These are phyloP conservation scores for Phytophthora sp. DNA, from an alignment of 352 stramenopile genomes.

Conservation along the genomic window DNA sequence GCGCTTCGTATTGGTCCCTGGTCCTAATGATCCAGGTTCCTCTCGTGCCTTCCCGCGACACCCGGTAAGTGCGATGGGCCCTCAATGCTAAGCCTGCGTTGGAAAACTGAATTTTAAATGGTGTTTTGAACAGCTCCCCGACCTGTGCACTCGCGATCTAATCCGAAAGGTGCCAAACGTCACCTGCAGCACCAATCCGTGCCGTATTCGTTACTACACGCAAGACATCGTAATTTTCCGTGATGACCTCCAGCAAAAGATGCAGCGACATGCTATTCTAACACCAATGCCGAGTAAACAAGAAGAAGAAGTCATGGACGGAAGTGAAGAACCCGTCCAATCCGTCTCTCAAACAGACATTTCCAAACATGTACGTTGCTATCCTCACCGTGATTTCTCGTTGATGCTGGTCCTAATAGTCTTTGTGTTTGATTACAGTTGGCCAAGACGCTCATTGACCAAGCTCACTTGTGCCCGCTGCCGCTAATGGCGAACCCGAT, in stretches of 20 bases:
- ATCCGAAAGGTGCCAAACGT: constrained; percentile 74
- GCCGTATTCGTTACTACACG: constrained; percentile 92
- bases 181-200: constrained; percentile 92
- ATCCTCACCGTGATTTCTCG: neutral
- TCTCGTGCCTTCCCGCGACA: constrained; percentile 83
- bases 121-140: constrained; percentile 50
- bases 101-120: constrained; percentile 2
- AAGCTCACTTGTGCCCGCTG: constrained; percentile 93
- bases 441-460: constrained; percentile 91
- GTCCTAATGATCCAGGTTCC: constrained; percentile 90
- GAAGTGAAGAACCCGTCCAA: constrained; percentile 26
- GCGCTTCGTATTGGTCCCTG: constrained; percentile 93
- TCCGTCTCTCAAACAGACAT: constrained; percentile 63
- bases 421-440: constrained; percentile 42
- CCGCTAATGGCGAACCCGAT: constrained; percentile 90
- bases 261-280: constrained; percentile 88
- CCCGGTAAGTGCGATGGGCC: constrained; percentile 52
- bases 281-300: constrained; percentile 54
- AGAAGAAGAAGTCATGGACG: constrained; percentile 27
- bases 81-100: neutral
- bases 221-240: constrained; percentile 95
- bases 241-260: constrained; percentile 92
- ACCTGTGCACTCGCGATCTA: constrained; percentile 77
- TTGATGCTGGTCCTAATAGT: constrained; percentile 7
- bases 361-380: constrained; percentile 75